Conservation (phyloP, 1,284 basidiomycete species). For the Afroboletus lepidellus region DNA sequence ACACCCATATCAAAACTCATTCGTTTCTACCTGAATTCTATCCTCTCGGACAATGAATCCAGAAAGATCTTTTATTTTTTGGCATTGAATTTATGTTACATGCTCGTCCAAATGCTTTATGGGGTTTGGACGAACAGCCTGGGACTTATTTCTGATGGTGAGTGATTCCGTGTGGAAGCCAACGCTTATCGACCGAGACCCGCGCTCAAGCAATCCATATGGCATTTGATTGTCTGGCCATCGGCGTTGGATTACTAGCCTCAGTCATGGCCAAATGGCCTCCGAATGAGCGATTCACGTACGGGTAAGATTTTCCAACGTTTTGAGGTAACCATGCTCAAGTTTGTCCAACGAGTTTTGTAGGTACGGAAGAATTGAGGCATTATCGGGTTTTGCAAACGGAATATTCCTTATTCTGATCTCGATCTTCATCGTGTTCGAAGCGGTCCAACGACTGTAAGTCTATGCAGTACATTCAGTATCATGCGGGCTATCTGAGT, state of each 20-base stretch:
- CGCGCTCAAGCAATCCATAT: conserved; percentile 97
- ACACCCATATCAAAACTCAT: conserved; percentile 58
- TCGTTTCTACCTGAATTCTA: conserved; percentile 81
- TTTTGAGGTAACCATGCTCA: neutral
- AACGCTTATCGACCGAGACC: conserved; percentile 2
- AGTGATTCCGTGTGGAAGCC: conserved; percentile 25
- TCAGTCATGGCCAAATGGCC: conserved; percentile 98
- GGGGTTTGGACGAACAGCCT: conserved; percentile 98
- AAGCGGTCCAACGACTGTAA: conserved; percentile 92
- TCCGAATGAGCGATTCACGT: conserved; percentile 92
- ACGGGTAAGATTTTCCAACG: conserved; percentile 60
- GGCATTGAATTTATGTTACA: conserved; percentile 91
- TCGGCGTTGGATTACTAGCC: conserved; percentile 93
- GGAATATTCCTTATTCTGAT: conserved; percentile 96
- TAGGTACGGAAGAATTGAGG: conserved; percentile 97
- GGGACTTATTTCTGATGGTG: conserved; percentile 95
- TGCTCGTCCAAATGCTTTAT: conserved; percentile 94
- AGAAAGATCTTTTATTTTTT: conserved; percentile 97
- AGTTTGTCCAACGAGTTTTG: neutral
- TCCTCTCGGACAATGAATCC: conserved; percentile 88
- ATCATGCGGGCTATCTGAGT: conserved; percentile 4
- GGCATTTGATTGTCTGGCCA: conserved; percentile 99
- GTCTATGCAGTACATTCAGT: conserved; percentile 39
- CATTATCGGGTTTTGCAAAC: conserved; percentile 96
- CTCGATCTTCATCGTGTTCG: conserved; percentile 97